Percentiles rank a stretch among this genome's conserved stretches.
These are phyloP conservation scores for Puccinellia tenuiflora DNA, from an alignment of 176 grass and related monocot genomes.

Conservation along the genomic window DNA sequence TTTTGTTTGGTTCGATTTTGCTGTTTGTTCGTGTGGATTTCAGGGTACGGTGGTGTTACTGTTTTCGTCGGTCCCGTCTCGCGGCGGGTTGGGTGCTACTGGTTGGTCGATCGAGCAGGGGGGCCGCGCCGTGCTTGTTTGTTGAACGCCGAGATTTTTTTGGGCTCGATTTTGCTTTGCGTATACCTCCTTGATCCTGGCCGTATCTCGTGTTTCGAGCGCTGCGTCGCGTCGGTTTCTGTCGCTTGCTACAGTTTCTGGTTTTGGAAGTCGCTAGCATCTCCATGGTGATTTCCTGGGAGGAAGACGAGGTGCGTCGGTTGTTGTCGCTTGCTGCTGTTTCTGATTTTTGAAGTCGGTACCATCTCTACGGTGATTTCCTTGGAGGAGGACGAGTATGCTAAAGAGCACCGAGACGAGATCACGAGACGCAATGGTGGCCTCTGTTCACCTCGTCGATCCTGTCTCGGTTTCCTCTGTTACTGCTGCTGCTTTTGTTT, in stretches of 20 bases:
- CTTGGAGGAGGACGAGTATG: background rate
- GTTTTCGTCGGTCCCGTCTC: background rate
- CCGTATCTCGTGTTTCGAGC: background rate
- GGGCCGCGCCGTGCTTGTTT: background rate
- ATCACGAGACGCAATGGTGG: background rate
- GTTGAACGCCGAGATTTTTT: background rate
- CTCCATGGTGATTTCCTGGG: no score
- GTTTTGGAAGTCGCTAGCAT: no score
- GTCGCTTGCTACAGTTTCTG: no score
- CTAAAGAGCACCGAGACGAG: background rate
- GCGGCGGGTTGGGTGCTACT: background rate
- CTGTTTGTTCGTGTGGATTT: no score
- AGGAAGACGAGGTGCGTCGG: background rate
- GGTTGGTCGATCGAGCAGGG: background rate
- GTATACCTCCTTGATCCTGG: background rate
- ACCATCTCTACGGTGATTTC: background rate
- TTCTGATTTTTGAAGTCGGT: background rate
- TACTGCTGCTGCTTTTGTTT: background rate
- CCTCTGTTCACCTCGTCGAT: background rate
- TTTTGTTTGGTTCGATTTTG: background rate
- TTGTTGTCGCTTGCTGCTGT: background rate
- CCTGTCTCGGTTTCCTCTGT: background rate
- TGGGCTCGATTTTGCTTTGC: background rate
- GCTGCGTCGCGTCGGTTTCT: background rate
- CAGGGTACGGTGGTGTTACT: no score